Percentiles rank a stretch among this genome's conserved stretches.
phyloP scores from a whole-genome alignment of 495 filamentous ascomycete species.

The Neurospora tetrasperma region DNA sequence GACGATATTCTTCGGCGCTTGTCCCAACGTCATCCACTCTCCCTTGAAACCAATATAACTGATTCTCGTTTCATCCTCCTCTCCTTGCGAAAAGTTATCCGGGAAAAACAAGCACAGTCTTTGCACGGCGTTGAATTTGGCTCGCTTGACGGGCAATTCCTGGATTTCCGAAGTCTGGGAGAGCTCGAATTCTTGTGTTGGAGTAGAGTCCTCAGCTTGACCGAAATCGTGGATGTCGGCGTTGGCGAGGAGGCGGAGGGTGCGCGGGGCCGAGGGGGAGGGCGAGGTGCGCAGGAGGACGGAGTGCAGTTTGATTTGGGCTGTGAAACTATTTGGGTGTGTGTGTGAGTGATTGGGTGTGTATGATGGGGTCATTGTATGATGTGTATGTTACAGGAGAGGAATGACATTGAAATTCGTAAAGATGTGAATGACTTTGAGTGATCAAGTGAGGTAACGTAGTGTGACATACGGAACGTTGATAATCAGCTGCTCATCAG shows the following conservation, averaged over 20 bases:
- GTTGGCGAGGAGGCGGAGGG: constrained; percentile 77
- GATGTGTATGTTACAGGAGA: too few relatives aligned
- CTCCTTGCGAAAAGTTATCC: constrained; percentile 55
- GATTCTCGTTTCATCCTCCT: constrained; percentile 68
- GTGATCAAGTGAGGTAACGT: too few relatives aligned
- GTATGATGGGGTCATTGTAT: too few relatives aligned
- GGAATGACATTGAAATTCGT: too few relatives aligned
- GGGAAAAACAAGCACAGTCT: constrained; percentile 75
- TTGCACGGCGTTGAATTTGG: constrained; percentile 73
- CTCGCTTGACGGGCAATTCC: constrained; percentile 72
- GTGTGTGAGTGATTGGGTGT: too few relatives aligned
- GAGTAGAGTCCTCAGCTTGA: constrained; percentile 52
- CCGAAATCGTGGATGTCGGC: constrained; percentile 76
- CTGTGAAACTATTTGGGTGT: constrained; percentile 61
- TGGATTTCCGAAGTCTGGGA: constrained; percentile 72
- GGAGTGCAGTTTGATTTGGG: constrained; percentile 82
- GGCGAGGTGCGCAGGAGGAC: constrained; percentile 72
- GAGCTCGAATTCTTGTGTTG: constrained; percentile 71
- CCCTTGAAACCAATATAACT: constrained; percentile 88
- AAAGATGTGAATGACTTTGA: too few relatives aligned
- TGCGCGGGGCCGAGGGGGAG: constrained; percentile 62
- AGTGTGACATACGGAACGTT: constrained; percentile 58
- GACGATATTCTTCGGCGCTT: constrained; percentile 72
- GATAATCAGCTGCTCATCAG: constrained; percentile 89
- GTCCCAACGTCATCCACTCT: constrained; percentile 74